Evolutionary conservation across 225 moss, liverwort and hornwort genomes (phyloP).

Genomic region (Polytrichum formosum): DNA sequence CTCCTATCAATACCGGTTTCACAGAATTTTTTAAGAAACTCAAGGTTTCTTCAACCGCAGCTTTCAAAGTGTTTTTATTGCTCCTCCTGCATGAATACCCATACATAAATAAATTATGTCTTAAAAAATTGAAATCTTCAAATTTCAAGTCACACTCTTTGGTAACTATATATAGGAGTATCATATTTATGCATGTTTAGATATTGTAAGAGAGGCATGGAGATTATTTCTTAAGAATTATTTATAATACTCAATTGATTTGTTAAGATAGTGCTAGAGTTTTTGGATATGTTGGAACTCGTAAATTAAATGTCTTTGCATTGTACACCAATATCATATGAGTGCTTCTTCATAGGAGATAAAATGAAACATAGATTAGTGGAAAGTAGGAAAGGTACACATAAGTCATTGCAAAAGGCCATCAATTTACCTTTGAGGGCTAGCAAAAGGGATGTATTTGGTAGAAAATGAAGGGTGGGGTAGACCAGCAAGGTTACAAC

Average conservation of each 20-base stretch:
- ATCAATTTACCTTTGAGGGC: conserved; percentile 17
- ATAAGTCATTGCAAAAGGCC: neutral
- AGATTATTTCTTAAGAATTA: neutral
- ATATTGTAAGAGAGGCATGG: neutral
- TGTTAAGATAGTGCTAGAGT: no score
- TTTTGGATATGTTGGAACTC: neutral
- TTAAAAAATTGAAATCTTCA: no score
- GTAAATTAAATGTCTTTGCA: neutral
- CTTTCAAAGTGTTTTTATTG: conserved; percentile 44
- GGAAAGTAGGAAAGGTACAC: neutral
- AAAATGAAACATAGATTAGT: no score
- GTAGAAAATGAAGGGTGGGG: conserved; percentile 40
- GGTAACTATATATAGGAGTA: neutral
- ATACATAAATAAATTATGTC: neutral
- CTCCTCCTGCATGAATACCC: conserved; percentile 13
- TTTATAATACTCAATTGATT: neutral
- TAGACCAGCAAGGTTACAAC: conserved; percentile 60
- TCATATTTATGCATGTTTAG: neutral
- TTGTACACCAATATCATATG: neutral
- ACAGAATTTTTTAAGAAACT: conserved; percentile 34
- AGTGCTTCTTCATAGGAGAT: neutral
- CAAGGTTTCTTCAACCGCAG: conserved; percentile 40
- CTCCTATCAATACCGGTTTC: conserved; percentile 63
- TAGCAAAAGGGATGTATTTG: conserved; percentile 37
- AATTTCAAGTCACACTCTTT: neutral